Evolutionary conservation across 768 basidiomycete genomes (phyloP).

Genomic region (Amanita exitialis): DNA sequence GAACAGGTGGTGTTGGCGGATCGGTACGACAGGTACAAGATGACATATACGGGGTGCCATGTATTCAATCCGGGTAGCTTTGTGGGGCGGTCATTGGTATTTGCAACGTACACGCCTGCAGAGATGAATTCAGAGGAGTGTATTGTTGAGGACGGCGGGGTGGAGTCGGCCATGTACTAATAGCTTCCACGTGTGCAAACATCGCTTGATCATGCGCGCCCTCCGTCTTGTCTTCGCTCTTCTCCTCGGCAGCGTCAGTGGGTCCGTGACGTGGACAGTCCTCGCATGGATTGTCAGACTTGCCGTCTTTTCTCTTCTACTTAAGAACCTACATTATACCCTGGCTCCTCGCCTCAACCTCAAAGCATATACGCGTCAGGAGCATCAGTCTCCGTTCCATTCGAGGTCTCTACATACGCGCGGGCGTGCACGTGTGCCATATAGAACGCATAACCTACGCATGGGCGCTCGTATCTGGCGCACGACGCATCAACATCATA

Average conservation of each 20-base stretch:
- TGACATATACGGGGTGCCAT: conserved; percentile 97
- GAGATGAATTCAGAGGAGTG: conserved; percentile 79
- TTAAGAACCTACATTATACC: conserved; percentile 61
- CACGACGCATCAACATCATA: conserved; percentile 50
- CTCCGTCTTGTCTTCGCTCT: conserved; percentile 14
- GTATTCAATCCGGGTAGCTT: conserved; percentile 98
- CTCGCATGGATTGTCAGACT: conserved; percentile 42
- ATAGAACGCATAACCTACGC: conserved; percentile 67
- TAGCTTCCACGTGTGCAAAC: conserved; percentile 1
- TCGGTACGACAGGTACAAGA: conserved; percentile 90
- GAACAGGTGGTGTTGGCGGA: conserved; percentile 84
- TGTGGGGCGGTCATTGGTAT: conserved; percentile 69
- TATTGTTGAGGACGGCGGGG: conserved; percentile 28
- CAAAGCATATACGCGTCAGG: conserved; percentile 56
- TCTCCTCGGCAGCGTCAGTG: conserved; percentile 20
- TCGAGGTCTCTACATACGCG: conserved; percentile 62
- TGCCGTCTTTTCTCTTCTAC: conserved; percentile 42
- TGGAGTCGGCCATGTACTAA: conserved; percentile 5
- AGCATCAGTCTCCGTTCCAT: conserved; percentile 73
- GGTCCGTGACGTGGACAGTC: conserved; percentile 28
- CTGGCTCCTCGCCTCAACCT: conserved; percentile 47
- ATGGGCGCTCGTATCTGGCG: conserved; percentile 35
- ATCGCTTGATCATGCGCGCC: not conserved
- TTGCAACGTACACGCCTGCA: conserved; percentile 87
- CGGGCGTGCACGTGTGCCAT: conserved; percentile 40